Base-by-base conservation (phyloP, 371 early-diverging fungal genomes). In the Mucor circinelloides region DNA sequence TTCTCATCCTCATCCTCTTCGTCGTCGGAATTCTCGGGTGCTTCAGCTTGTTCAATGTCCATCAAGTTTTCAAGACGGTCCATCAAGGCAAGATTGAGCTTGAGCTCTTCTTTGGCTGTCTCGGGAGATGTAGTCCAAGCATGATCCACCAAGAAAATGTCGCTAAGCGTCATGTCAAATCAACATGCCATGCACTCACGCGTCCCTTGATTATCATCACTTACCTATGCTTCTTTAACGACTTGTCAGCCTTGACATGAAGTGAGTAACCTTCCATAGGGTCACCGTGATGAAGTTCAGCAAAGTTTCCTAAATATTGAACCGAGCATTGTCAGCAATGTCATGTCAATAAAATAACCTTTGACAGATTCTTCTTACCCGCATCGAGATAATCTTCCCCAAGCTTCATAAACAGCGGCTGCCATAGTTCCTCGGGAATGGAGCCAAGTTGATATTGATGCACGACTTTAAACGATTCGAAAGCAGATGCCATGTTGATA, bases 111-210 rank as follows among this genome's bases (percentile, higher is more conserved):
- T 27, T 75, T 77, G 1, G 86, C 89, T 23, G 73, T 81, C 42
- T 86, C 88, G 0, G 87, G 80, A 6, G 83, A 80, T 21, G 90
- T 91, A 6, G 91, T 91, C 91, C 91, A 91, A 25, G 90, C 89
- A 66, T 90, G 90, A 62, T 90, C 90, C 9, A 90, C 76, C 61
- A 91, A 69, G 66, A 89, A 91, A 54, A 91, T 88, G 25, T 89
- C 81, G 46, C 89, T 86, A 65, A 9, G 15, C 3, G 36, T 19
- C n/a, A 44, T 44, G n/a, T 19, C 44, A n/a, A n/a, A n/a, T 44
- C 44, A 44, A 44, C 3, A 8, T 19, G 17, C 19, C 19, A 44
- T 44, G 19, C 36, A 36, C 13, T 36, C 8, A 44, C 44, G 44
- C 44, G 44, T n/a, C 19, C 19, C 2, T 54, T 55, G 7, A 19